Evolutionary conservation across 139 green algal species (phyloP).

Genomic region (Chlorella sorokiniana): DNA sequence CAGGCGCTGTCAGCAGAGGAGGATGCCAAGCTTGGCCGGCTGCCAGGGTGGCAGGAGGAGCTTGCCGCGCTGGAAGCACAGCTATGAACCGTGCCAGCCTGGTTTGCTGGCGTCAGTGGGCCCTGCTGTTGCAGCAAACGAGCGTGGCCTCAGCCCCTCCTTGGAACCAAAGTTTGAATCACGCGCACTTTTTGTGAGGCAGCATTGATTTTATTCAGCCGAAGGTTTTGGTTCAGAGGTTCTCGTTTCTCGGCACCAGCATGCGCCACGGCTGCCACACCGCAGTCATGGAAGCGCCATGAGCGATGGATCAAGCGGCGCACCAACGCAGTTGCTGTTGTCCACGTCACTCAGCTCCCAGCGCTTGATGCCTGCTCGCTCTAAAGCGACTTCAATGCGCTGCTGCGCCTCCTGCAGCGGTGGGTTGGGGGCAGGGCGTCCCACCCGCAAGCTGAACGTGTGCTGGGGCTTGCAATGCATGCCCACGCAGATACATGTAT

Average conservation of each 20-base stretch:
- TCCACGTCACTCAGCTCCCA: conserved; percentile 89
- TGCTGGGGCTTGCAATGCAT: too few relatives aligned
- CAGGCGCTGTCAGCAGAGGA: conserved; percentile 51
- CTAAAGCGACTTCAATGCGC: conserved; percentile 34
- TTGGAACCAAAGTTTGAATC: too few relatives aligned
- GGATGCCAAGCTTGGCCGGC: conserved; percentile 53
- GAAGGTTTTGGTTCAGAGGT: too few relatives aligned
- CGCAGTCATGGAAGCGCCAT: background rate
- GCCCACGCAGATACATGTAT: too few relatives aligned
- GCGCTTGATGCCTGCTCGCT: conserved; percentile 71
- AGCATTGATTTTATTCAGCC: too few relatives aligned
- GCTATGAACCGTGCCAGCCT: too few relatives aligned
- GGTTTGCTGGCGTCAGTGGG: background rate
- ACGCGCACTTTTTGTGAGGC: too few relatives aligned
- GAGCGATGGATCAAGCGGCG: conserved; percentile 17
- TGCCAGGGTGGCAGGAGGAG: conserved; percentile 42
- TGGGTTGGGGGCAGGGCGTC: background rate
- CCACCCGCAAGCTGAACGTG: too few relatives aligned
- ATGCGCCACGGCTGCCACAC: background rate
- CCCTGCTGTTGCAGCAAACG: background rate
- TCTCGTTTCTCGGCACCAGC: background rate
- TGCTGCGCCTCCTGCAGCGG: background rate
- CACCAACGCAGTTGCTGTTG: conserved; percentile 61
- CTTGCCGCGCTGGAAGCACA: conserved; percentile 20
- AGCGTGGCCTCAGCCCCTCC: too few relatives aligned